phyloP scores from a whole-genome alignment of 2,329 filamentous ascomycete genomes.

The Grosmannia clavigera region DNA sequence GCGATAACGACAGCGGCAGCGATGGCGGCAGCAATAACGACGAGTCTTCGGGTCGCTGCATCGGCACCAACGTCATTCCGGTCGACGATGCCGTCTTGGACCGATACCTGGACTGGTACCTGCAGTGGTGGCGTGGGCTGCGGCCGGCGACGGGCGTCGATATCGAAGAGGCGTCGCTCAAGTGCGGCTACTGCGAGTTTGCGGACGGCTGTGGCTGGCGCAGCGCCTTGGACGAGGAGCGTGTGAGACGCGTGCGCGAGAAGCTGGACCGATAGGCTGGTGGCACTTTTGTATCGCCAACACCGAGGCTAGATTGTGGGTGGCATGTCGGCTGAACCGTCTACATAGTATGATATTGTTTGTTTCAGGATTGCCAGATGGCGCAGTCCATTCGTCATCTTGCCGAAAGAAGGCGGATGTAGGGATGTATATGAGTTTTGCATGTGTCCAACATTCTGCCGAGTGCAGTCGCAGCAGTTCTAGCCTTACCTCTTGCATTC shows the following conservation, averaged over 20 bases:
- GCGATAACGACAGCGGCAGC: neutral
- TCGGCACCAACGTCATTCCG: constrained; percentile 45
- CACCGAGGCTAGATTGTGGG: neutral
- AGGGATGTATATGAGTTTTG: too few relatives aligned
- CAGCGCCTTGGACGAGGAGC: constrained; percentile 51
- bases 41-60: constrained; percentile 27
- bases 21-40: neutral
- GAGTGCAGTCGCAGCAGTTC: too few relatives aligned
- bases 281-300: neutral
- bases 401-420: too few relatives aligned
- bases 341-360: too few relatives aligned
- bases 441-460: too few relatives aligned
- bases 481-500: too few relatives aligned
- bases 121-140: constrained; percentile 77
- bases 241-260: constrained; percentile 12
- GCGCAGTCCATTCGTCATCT: too few relatives aligned
- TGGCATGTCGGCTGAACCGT: too few relatives aligned
- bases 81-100: constrained; percentile 53
- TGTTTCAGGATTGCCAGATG: too few relatives aligned
- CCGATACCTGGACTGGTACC: constrained; percentile 52
- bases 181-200: constrained; percentile 78
- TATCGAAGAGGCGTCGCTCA: constrained; percentile 68
- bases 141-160: constrained; percentile 61
- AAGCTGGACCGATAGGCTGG: neutral
- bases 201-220: constrained; percentile 68